A percentile compares a stretch with the other conserved stretches of the same genome.
These are phyloP conservation scores for Starmerella scarabaei DNA, from an alignment of 805 yeast genomes.

Conservation along the genomic window DNA sequence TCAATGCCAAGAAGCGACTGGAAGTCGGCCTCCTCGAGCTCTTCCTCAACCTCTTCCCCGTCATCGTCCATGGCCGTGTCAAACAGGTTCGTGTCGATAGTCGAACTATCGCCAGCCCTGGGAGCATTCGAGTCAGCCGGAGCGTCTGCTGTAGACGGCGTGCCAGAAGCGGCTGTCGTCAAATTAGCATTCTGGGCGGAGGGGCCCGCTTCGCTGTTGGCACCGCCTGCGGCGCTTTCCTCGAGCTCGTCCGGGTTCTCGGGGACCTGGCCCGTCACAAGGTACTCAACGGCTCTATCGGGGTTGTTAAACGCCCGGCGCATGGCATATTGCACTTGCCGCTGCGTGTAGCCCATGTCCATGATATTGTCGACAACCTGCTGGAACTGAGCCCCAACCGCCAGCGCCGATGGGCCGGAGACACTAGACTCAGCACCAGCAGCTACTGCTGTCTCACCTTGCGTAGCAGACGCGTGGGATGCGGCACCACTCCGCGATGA, in stretches of 20 bases:
- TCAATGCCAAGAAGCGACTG: constrained; percentile 31
- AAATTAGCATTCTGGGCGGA: constrained; percentile 4
- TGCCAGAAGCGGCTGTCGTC: not conserved
- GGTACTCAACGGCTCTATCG: constrained; percentile 92
- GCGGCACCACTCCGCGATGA: constrained; percentile 18
- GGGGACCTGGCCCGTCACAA: constrained; percentile 72
- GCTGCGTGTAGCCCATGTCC: constrained; percentile 92
- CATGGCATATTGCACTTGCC: constrained; percentile 77
- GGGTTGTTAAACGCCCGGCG: constrained; percentile 96
- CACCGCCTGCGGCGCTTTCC: constrained; percentile 18
- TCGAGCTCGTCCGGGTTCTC: constrained; percentile 34
- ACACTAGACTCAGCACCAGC: constrained; percentile 10
- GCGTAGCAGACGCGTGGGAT: not conserved
- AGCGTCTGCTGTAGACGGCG: not conserved
- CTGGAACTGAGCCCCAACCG: constrained; percentile 67
- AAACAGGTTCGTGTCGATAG: constrained; percentile 30
- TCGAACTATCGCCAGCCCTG: constrained; percentile 2
- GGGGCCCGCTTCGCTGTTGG: constrained; percentile 19
- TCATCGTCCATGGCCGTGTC: constrained; percentile 32
- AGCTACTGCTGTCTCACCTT: constrained; percentile 17
- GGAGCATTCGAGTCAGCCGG: not conserved
- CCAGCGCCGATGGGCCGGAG: constrained; percentile 33
- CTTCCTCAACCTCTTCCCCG: constrained; percentile 24
- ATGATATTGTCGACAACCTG: constrained; percentile 64
- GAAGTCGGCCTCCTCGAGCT: constrained; percentile 25